phyloP scores from a whole-genome alignment of 768 basidiomycete genomes.

The Gloeophyllum trabeum region DNA sequence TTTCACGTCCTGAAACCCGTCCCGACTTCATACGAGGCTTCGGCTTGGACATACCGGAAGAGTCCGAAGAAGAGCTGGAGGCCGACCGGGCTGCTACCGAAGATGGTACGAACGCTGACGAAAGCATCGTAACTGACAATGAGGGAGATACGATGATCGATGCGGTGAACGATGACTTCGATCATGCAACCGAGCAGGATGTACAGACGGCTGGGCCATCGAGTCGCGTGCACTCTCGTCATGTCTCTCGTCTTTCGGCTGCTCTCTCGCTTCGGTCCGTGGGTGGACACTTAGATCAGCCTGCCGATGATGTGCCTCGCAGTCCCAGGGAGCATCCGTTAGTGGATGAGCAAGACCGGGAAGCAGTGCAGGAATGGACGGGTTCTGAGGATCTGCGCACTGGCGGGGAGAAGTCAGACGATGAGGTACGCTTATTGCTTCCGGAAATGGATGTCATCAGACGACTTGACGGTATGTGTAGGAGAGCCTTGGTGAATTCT shows the following conservation, averaged over 20 bases:
- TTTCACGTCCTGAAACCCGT: constrained; percentile 38
- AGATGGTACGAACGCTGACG: constrained; percentile 15
- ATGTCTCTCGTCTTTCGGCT: constrained; percentile 56
- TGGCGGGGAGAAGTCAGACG: constrained; percentile 40
- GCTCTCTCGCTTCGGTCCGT: constrained; percentile 56
- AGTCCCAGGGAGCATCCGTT: constrained; percentile 20
- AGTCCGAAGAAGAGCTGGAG: constrained; percentile 49
- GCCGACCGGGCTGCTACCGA: constrained; percentile 24
- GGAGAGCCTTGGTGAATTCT: constrained; percentile 82
- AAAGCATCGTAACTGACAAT: neutral
- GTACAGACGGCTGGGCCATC: constrained; percentile 35
- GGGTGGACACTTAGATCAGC: constrained; percentile 26
- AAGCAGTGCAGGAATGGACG: constrained; percentile 68
- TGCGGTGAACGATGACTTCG: no score
- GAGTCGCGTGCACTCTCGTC: constrained; percentile 53
- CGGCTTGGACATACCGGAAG: constrained; percentile 70
- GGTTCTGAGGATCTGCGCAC: constrained; percentile 64
- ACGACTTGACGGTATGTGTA: constrained; percentile 4
- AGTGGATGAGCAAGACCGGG: constrained; percentile 21
- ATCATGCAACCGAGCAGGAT: constrained; percentile 25
- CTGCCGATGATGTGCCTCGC: constrained; percentile 10
- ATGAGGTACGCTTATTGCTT: constrained; percentile 39
- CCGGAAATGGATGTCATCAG: constrained; percentile 7
- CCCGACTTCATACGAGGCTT: constrained; percentile 75
- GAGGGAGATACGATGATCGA: constrained; percentile 10